These are phyloP conservation scores for Mycena rosella DNA, from an alignment of 768 basidiomycete genomes.

Conservation along the genomic window DNA sequence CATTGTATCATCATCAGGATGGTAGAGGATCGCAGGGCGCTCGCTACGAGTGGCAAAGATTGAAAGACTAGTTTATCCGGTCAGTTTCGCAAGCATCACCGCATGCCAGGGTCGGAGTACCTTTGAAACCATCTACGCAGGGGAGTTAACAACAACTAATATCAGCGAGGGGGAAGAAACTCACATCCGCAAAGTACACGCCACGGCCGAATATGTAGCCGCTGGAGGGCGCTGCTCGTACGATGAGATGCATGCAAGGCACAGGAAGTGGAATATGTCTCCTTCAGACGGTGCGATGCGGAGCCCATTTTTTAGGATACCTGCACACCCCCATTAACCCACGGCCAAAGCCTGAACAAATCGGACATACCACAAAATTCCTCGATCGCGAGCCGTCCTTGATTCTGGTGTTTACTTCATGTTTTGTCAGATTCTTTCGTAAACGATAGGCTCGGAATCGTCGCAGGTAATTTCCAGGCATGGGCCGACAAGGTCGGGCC, in stretches of 20 bases:
- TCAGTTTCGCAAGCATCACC: background rate
- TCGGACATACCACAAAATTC: background rate
- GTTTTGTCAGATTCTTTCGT: no score
- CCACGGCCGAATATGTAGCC: conserved; percentile 26
- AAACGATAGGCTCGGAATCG: no score
- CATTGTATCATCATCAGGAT: background rate
- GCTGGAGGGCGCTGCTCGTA: conserved; percentile 9
- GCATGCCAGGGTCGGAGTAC: background rate
- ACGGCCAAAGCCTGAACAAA: no score
- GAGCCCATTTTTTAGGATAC: conserved; percentile 25
- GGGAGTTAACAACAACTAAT: background rate
- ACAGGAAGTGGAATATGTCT: background rate
- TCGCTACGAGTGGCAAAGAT: conserved; percentile 18
- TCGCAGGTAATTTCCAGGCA: no score
- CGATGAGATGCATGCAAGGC: background rate
- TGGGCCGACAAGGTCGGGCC: no score
- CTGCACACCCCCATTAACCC: background rate
- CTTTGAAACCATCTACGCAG: conserved; percentile 20
- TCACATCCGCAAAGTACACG: conserved; percentile 24
- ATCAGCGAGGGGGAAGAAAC: background rate
- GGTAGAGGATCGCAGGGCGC: background rate
- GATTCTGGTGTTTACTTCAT: no score
- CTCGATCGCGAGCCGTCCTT: background rate
- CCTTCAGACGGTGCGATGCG: conserved; percentile 26
- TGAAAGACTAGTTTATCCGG: background rate